phyloP scores from a whole-genome alignment of 192 early-diverging fungal genomes.

The Coemansia asiatica region DNA sequence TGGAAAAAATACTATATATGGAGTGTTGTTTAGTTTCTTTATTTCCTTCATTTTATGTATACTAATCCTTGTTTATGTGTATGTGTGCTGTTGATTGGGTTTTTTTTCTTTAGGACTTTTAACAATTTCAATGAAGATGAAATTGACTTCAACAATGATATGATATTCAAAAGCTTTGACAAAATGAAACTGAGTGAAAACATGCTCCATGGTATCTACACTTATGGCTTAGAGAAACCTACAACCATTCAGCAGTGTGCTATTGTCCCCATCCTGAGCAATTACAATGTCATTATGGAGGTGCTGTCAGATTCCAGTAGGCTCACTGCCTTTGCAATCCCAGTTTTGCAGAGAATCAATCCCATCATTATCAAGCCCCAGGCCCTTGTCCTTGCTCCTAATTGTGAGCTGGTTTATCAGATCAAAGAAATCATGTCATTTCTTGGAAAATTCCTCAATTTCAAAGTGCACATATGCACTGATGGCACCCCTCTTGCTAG shows the following conservation, averaged over 20 bases:
- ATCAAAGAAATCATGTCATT: conserved; percentile 94
- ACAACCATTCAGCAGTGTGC: conserved; percentile 97
- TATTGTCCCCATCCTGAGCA: conserved; percentile 92
- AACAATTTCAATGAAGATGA: conserved; percentile 41
- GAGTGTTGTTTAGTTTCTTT: too few relatives aligned
- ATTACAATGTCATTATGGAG: conserved; percentile 98
- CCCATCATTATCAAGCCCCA: conserved; percentile 75
- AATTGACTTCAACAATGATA: conserved; percentile 91
- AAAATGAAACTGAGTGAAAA: conserved; percentile 90
- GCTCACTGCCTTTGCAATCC: conserved; percentile 99
- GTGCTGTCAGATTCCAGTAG: conserved; percentile 99
- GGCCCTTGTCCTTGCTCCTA: conserved; percentile 95
- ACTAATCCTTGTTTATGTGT: too few relatives aligned
- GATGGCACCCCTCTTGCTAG: conserved; percentile 94
- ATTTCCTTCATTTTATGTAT: too few relatives aligned
- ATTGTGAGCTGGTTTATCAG: conserved; percentile 97
- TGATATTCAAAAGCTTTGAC: conserved; percentile 92
- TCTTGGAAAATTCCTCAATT: conserved; percentile 93
- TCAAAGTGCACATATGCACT: conserved; percentile 94
- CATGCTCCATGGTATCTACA: conserved; percentile 95
- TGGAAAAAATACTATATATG: too few relatives aligned
- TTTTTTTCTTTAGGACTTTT: conserved; percentile 18
- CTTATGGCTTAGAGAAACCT: conserved; percentile 97
- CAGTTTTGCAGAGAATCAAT: conserved; percentile 93
- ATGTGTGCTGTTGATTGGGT: not conserved